Percentiles rank a stretch among this genome's conserved stretches.
Evolutionary conservation across 2,329 filamentous ascomycete genomes (phyloP).

Genomic region (Microthyrium microscopicum): DNA sequence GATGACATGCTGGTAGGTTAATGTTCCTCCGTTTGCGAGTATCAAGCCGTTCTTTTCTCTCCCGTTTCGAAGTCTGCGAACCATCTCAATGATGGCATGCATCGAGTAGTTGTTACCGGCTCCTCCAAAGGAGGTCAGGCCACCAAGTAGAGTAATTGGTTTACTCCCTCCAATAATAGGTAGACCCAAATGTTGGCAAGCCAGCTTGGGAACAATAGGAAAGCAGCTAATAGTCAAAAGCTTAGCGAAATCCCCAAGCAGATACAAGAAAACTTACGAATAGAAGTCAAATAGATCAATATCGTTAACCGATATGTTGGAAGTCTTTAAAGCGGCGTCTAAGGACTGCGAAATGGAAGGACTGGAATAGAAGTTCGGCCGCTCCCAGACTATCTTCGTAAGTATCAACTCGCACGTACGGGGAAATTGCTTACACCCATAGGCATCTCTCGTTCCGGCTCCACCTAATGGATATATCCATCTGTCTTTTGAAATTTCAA

Average conservation of each 20-base stretch:
- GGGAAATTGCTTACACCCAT: slow-evolving; percentile 29
- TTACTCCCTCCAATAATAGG: slow-evolving; percentile 29
- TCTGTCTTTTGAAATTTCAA: slow-evolving; percentile 36
- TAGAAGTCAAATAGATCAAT: slow-evolving; percentile 50
- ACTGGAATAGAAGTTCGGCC: slow-evolving; percentile 40
- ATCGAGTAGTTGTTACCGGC: slow-evolving; percentile 58
- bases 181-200: slow-evolving; percentile 41
- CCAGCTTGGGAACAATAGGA: slow-evolving; percentile 52
- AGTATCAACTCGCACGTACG: neutral
- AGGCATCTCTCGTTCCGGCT: slow-evolving; percentile 42
- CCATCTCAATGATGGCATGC: slow-evolving; percentile 29
- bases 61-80: slow-evolving; percentile 32
- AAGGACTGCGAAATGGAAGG: slow-evolving; percentile 42
- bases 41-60: slow-evolving; percentile 36
- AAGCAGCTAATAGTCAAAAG: slow-evolving; percentile 40
- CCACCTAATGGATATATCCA: slow-evolving; percentile 51
- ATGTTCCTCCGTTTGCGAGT: slow-evolving; percentile 47
- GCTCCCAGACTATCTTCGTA: slow-evolving; percentile 38
- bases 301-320: slow-evolving; percentile 30
- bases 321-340: slow-evolving; percentile 33
- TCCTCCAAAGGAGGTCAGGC: slow-evolving; percentile 51
- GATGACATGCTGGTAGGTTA: slow-evolving; percentile 49
- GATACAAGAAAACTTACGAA: slow-evolving; percentile 30
- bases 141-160: slow-evolving; percentile 45
- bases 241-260: neutral